A percentile compares a stretch with the other conserved stretches of the same genome.
These are phyloP conservation scores for Exophiala bonariae DNA, from an alignment of 2,329 filamentous ascomycete species.

Conservation along the genomic window DNA sequence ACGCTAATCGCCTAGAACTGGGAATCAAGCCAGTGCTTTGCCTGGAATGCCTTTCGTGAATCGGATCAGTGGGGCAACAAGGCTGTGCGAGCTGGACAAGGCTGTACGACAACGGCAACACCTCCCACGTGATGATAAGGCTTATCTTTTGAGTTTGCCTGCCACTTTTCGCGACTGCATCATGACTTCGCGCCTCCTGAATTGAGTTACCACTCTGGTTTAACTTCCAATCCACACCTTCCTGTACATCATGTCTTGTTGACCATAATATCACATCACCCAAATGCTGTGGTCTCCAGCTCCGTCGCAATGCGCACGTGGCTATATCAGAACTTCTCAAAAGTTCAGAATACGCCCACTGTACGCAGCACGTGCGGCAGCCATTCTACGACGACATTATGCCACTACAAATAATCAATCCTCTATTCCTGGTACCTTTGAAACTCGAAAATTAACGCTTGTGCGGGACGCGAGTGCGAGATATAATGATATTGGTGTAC, in stretches of 20 bases:
- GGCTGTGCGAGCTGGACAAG: too few species aligned
- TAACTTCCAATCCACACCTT: not conserved
- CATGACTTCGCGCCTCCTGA: slow-evolving; percentile 6
- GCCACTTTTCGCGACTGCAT: not conserved
- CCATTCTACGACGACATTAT: slow-evolving; percentile 26
- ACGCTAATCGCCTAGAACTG: too few species aligned
- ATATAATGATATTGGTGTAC: slow-evolving; percentile 90
- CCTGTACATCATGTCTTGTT: slow-evolving; percentile 8
- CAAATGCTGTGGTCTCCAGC: slow-evolving; percentile 31
- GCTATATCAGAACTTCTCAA: slow-evolving; percentile 29
- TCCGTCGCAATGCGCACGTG: slow-evolving; percentile 29
- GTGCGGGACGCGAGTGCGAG: slow-evolving; percentile 54
- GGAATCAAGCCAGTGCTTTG: too few species aligned
- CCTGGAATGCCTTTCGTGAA: too few species aligned
- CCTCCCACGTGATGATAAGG: not conserved
- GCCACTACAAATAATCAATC: slow-evolving; percentile 11
- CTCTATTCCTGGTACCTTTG: not conserved
- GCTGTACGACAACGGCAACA: too few species aligned
- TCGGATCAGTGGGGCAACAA: too few species aligned
- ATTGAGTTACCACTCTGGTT: slow-evolving; percentile 1
- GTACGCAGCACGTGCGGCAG: slow-evolving; percentile 19
- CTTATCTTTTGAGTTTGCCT: not conserved
- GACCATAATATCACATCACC: slow-evolving; percentile 8
- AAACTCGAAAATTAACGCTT: slow-evolving; percentile 9
- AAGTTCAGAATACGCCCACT: slow-evolving; percentile 27